Evolutionary conservation across 2,329 filamentous ascomycete species (phyloP).

Genomic region (Beauveria caledonica): DNA sequence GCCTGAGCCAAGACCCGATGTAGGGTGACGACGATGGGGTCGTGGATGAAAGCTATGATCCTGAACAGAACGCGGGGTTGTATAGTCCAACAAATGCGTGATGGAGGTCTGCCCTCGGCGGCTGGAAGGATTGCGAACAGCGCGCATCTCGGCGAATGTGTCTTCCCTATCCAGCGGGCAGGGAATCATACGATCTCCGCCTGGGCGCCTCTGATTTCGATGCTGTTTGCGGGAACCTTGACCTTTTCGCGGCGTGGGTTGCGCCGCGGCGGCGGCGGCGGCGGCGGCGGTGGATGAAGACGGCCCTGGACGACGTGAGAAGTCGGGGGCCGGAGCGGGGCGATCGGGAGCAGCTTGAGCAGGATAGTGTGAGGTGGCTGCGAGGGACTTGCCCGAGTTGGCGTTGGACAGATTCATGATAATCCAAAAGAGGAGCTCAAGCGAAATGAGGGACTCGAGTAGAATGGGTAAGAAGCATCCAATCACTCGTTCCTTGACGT

Average conservation of each 20-base stretch:
- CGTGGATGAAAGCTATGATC: conserved; percentile 45
- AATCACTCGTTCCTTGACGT: conserved; percentile 15
- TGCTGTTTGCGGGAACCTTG: conserved; percentile 76
- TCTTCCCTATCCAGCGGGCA: conserved; percentile 64
- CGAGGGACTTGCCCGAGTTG: conserved; percentile 43
- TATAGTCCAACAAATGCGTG: conserved; percentile 91
- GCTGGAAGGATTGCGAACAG: conserved; percentile 48
- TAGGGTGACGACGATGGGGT: conserved; percentile 61
- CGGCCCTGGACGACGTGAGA: conserved; percentile 38
- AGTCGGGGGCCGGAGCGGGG: conserved; percentile 41
- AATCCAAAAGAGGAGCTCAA: background rate
- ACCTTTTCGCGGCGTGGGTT: conserved; percentile 56
- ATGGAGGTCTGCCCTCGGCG: conserved; percentile 94
- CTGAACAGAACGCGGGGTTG: conserved; percentile 63
- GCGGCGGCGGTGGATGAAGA: conserved; percentile 23
- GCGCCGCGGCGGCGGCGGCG: conserved; percentile 21
- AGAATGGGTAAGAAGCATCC: conserved; percentile 9
- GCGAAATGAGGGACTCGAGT: conserved; percentile 6
- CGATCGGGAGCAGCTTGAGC: conserved; percentile 32
- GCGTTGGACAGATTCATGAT: conserved; percentile 28
- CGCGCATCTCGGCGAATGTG: conserved; percentile 70
- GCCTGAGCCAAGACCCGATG: conserved; percentile 80
- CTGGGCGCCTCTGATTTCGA: conserved; percentile 68
- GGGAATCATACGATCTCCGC: conserved; percentile 29
- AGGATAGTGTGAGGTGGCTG: conserved; percentile 33